Evolutionary conservation across 108 stramenopile genomes (phyloP), one percentile per base, ranked within the genome.

Genomic region (Cyclostephanos tholiformis): DNA sequence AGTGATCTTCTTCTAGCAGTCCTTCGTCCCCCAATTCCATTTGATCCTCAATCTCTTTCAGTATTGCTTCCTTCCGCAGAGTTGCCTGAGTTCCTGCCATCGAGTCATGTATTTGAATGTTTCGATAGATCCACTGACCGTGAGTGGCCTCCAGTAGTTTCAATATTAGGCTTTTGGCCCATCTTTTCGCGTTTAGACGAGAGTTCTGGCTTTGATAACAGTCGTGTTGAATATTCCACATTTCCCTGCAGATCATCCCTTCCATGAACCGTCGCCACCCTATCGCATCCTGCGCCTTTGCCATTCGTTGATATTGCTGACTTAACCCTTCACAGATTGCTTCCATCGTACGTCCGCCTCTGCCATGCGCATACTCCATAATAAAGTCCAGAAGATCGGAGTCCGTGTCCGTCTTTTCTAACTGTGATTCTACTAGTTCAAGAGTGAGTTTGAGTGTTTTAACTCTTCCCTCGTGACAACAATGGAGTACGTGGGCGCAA

Each of bases 191-290:
- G 2, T 12, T 46, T 4, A 46, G 2, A 3, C 44, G 16, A 14
- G 44, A 14, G 12, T 14, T 14, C 3, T 16, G 2, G 13, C 16
- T 12, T 14, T 14, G 16, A 16, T 46, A 14, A 14, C 16, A 46
- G 2, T 14, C 12, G 16, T 14, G 12, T 16, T 46, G 44, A 16
- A 46, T 46, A 14, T 46, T 16, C 1, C 44, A 2, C 44, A 46
- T 46, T 14, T 16, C 3, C 16, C 2, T 14, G 44, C 44, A 60
- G 2, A 59, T 25, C 56, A 71, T 71, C 0, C 69, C 69, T 19
- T 71, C 69, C 69, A 71, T 71, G 30, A 71, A 71, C 22, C 69
- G 23, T 6, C 69, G 27, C 69, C 69, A 71, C 16, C 69, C 69
- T 41, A 71, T 60, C 27, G 46, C 48, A 46, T 71, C 69, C n/a